Percentiles rank a stretch among this genome's conserved stretches.
Conservation (phyloP, 139 green algal species). For the Micractinium conductrix region DNA sequence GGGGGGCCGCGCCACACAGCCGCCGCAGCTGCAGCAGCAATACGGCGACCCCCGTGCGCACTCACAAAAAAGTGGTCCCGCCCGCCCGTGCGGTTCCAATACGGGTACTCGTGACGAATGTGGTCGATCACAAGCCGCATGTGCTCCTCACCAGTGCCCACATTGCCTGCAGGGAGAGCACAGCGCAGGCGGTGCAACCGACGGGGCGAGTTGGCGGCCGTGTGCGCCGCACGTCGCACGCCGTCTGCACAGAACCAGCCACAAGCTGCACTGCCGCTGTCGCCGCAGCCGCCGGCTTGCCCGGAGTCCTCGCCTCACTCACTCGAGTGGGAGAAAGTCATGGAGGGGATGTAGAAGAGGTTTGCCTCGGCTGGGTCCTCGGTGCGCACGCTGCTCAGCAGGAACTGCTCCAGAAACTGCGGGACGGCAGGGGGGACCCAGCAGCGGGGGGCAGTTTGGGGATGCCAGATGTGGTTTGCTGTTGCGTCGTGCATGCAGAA, state of each 20-base stretch:
- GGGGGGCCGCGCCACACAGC: too few species aligned
- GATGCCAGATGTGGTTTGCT: too few species aligned
- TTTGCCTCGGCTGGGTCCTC: neutral
- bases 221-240: too few species aligned
- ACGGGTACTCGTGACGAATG: neutral
- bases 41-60: neutral
- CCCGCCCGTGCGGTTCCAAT: neutral
- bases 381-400: neutral
- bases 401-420: neutral
- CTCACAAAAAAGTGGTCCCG: constrained; percentile 12
- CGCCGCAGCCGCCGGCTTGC: too few species aligned
- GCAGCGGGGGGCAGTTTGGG: too few species aligned
- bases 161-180: neutral
- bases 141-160: neutral
- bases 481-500: neutral
- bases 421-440: neutral
- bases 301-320: neutral
- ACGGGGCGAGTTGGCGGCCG: too few species aligned
- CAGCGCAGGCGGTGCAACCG: neutral
- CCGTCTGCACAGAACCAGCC: too few species aligned
- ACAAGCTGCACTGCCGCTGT: too few species aligned
- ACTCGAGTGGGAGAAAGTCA: neutral
- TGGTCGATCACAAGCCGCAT: neutral
- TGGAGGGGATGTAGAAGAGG: neutral
- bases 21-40: neutral